These are phyloP conservation scores for Anisodus tanguticus DNA, from an alignment of 257 asterid species.

Conservation along the genomic window DNA sequence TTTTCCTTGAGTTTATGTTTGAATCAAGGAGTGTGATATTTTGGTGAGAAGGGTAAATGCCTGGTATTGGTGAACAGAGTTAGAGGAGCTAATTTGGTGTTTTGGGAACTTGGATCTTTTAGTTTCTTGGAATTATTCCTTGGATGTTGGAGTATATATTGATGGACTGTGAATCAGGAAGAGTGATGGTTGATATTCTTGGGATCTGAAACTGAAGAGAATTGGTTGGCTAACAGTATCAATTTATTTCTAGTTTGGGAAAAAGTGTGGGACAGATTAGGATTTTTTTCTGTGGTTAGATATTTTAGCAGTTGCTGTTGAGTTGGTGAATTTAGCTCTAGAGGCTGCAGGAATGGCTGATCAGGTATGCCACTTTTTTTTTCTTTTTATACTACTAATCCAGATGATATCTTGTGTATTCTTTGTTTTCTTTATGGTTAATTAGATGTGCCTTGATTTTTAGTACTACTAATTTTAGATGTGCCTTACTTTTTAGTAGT, in stretches of 20 bases:
- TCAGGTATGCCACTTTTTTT: conserved; percentile 47
- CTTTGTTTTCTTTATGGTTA: neutral
- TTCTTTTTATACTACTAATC: neutral
- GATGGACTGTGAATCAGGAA: conserved; percentile 18
- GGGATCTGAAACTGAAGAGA: conserved; percentile 24
- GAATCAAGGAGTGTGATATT: conserved; percentile 36
- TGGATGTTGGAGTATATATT: neutral
- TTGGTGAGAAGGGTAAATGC: conserved; percentile 24
- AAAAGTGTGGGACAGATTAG: neutral
- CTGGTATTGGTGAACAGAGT: conserved; percentile 22
- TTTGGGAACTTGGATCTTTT: neutral
- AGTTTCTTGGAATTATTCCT: too few relatives aligned
- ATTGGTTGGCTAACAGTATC: conserved; percentile 26
- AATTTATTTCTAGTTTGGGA: neutral
- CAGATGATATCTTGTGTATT: neutral
- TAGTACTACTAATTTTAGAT: too few relatives aligned
- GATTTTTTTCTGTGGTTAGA: neutral
- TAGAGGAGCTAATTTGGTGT: neutral
- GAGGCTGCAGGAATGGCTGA: conserved; percentile 46
- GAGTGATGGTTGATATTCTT: neutral
- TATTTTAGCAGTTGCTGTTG: conserved; percentile 26
- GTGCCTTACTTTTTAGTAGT: neutral
- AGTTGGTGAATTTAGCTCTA: too few relatives aligned
- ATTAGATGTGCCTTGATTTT: neutral
- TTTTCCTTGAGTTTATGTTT: neutral